These are phyloP conservation scores for Skeletonema potamos DNA, from an alignment of 108 stramenopile species.

Conservation along the genomic window DNA sequence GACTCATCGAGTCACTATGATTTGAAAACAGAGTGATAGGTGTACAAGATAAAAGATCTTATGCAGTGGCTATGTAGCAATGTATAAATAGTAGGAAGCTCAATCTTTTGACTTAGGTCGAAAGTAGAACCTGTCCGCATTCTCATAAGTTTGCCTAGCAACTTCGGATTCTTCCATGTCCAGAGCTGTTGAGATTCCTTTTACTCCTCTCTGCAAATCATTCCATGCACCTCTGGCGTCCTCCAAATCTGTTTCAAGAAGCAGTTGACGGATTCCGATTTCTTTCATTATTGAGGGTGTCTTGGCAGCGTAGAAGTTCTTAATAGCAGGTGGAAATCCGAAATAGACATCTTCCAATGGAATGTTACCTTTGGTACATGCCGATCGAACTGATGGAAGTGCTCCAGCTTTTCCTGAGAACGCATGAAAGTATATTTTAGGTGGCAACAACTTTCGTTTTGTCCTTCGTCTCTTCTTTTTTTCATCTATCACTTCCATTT, in stretches of 20 bases:
- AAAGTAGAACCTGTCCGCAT: slow-evolving; percentile 64
- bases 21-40: neutral
- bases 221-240: slow-evolving; percentile 55
- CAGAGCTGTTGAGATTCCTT: slow-evolving; percentile 52
- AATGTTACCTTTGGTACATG: slow-evolving; percentile 47
- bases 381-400: slow-evolving; percentile 60
- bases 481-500: slow-evolving; percentile 8
- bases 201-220: slow-evolving; percentile 47
- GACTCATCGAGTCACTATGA: neutral
- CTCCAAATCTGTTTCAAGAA: slow-evolving; percentile 87
- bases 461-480: neutral
- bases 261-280: slow-evolving; percentile 72
- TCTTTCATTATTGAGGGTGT: slow-evolving; percentile 62
- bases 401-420: slow-evolving; percentile 81
- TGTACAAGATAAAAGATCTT: neutral
- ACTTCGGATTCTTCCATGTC: slow-evolving; percentile 50
- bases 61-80: neutral
- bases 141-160: slow-evolving; percentile 52
- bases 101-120: slow-evolving; percentile 1
- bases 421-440: slow-evolving; percentile 86
- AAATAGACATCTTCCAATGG: slow-evolving; percentile 57
- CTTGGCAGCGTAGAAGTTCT: slow-evolving; percentile 72
- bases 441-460: slow-evolving; percentile 49
- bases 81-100: neutral
- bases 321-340: slow-evolving; percentile 78